A percentile compares a stretch with the other conserved stretches of the same genome.
Conservation (phyloP, 306 rosid genomes). For the Vigna radiata region DNA sequence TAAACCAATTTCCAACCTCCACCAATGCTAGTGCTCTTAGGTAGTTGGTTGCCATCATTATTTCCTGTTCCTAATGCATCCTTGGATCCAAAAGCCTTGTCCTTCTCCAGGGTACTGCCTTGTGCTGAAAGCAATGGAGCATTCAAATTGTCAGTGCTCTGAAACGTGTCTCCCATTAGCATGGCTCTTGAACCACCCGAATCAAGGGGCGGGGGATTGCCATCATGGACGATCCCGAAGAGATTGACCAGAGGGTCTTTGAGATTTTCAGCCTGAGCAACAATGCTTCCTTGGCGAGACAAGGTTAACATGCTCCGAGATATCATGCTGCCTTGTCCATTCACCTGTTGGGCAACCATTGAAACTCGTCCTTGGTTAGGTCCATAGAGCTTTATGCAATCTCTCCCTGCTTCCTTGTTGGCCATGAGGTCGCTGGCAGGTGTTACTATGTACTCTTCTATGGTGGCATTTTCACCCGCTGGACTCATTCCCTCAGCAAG, state of each 20-base stretch:
- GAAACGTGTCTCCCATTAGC: conserved; percentile 60
- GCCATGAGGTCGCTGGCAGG: conserved; percentile 59
- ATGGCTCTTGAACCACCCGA: conserved; percentile 57
- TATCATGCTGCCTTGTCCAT: conserved; percentile 62
- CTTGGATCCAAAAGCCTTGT: too few species aligned
- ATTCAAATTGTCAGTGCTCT: conserved; percentile 58
- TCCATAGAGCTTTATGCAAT: conserved; percentile 73
- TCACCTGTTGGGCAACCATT: conserved; percentile 81
- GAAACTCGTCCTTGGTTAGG: conserved; percentile 74
- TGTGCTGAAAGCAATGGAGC: conserved; percentile 68
- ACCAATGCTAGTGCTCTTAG: conserved; percentile 72
- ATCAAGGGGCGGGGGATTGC: conserved; percentile 33
- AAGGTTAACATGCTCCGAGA: conserved; percentile 55
- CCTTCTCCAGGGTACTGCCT: conserved; percentile 41
- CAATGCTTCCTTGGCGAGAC: conserved; percentile 78
- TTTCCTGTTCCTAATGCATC: not conserved
- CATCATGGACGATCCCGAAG: conserved; percentile 79
- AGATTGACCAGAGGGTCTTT: conserved; percentile 87
- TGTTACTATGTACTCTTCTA: conserved; percentile 87
- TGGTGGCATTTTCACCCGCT: conserved; percentile 69
- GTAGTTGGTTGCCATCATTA: not conserved
- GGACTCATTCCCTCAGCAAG: conserved; percentile 86
- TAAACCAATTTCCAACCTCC: conserved; percentile 97
- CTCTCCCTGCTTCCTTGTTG: conserved; percentile 59
- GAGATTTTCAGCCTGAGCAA: conserved; percentile 45